Base-by-base conservation (phyloP, 1,139 yeast species). In the Suhomyces taliae region DNA sequence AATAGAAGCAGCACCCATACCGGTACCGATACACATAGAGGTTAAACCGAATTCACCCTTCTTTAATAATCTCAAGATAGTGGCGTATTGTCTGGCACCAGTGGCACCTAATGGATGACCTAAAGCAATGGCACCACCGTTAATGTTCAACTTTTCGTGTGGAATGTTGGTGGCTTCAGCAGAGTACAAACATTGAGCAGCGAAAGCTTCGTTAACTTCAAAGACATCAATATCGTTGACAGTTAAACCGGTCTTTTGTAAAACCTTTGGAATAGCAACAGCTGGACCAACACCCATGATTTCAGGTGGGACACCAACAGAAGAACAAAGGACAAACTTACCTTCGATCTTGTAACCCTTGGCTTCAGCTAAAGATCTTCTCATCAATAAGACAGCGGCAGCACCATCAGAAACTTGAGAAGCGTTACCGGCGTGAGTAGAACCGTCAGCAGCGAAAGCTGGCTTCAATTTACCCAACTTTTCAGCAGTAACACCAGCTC, bases 251-350 rank as follows among this genome's bases (percentile, higher is more conserved):
- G 84, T 69, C 62, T 81, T 82, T 64, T 80, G 72, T 60, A 91
- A 79, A 15, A 88, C 85, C 50, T 78, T 80, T 52, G 97, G 97
- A 59, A 91, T 90, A 53, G 98, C 97, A 58, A 81, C 82, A 33
- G 96, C 97, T 51, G 97, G 97, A 45, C 97, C 98, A 60, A 91
- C 83, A 53, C 98, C 98, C 98, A 91, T 91, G 53, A 90, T 82
- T 70, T 89, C 96, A 36, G 98, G 97, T 50, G 97, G 96, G 41
- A 91, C 97, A 64, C 98, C 97, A 48, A 85, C 91, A 43, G 84
- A 71, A 49, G 83, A 78, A 64, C 89, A 82, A 58, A 83, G 86
- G 53, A 90, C 83, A 59, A 81, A 91, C 74, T 88, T 88, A 56
- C 83, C 96, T 50, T 85, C 65, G 45, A 81, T 73, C 50, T 83